Evolutionary conservation across 495 filamentous ascomycete genomes (phyloP).

Genomic region (Sporormia fimetaria): DNA sequence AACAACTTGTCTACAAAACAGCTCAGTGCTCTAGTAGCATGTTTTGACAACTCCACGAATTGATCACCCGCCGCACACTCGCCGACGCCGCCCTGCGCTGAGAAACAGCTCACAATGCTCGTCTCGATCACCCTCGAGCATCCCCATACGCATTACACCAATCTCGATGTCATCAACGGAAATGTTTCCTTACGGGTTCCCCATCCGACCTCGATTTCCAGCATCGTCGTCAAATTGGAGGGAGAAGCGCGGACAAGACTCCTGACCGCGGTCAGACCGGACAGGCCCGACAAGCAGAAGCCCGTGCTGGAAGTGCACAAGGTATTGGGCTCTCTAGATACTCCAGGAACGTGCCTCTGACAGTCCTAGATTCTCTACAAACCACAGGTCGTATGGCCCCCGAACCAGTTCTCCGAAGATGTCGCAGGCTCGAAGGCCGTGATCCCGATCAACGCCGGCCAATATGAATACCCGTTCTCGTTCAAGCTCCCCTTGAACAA

Average conservation of each 20-base stretch:
- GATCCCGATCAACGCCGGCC: conserved; percentile 60
- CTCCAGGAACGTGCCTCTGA: background rate
- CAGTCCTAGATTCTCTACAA: conserved; percentile 61
- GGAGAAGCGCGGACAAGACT: conserved; percentile 69
- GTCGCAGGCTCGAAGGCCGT: conserved; percentile 32
- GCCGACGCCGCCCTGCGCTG: background rate
- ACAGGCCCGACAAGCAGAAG: conserved; percentile 44
- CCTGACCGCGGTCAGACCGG: conserved; percentile 29
- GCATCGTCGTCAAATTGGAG: conserved; percentile 86
- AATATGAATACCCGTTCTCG: conserved; percentile 78
- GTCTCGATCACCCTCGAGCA: conserved; percentile 68
- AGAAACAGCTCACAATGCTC: too few relatives aligned
- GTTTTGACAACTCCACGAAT: too few relatives aligned
- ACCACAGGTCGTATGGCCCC: conserved; percentile 52
- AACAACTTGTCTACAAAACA: too few relatives aligned
- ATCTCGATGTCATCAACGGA: conserved; percentile 69
- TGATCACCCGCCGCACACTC: too few relatives aligned
- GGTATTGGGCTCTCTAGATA: conserved; percentile 11
- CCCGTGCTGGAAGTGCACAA: conserved; percentile 68
- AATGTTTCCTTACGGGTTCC: conserved; percentile 53
- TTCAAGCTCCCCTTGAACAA: conserved; percentile 97
- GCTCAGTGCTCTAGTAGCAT: too few relatives aligned
- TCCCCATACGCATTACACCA: conserved; percentile 68
- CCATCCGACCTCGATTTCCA: conserved; percentile 56
- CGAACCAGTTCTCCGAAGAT: conserved; percentile 39